Conservation (phyloP, 345 rosid genomes). For the Corchorus capsularis region DNA sequence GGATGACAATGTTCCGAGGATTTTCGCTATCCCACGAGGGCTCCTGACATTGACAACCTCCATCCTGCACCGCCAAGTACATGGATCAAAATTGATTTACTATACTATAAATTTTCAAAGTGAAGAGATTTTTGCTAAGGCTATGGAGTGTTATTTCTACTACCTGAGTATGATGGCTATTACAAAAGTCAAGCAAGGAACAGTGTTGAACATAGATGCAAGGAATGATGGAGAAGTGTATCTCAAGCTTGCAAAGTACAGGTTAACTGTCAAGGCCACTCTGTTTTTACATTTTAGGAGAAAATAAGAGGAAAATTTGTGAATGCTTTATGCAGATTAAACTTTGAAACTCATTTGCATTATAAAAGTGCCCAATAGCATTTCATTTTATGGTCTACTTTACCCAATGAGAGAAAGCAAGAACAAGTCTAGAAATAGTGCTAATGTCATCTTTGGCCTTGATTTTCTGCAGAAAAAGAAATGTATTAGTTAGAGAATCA, state of each 20-base stretch:
- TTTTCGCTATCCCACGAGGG: slow-evolving; percentile 53
- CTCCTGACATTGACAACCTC: slow-evolving; percentile 49
- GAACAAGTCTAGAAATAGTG: slow-evolving; percentile 53
- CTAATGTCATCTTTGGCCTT: slow-evolving; percentile 56
- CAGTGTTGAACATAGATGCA: slow-evolving; percentile 40
- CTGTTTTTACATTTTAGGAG: slow-evolving; percentile 25
- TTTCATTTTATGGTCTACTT: neutral
- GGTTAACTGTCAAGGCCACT: slow-evolving; percentile 47
- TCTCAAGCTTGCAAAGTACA: slow-evolving; percentile 54
- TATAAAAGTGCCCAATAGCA: neutral
- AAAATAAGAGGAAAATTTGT: neutral
- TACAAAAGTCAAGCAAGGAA: slow-evolving; percentile 47
- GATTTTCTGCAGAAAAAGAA: slow-evolving; percentile 42
- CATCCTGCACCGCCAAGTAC: slow-evolving; percentile 35
- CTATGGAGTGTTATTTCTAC: slow-evolving; percentile 23
- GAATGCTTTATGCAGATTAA: neutral
- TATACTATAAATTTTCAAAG: neutral
- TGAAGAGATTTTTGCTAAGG: neutral
- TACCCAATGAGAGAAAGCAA: slow-evolving; percentile 66
- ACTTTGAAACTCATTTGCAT: neutral
- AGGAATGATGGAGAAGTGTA: slow-evolving; percentile 53
- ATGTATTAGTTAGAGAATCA: neutral
- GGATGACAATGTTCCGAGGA: slow-evolving; percentile 52
- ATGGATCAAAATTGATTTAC: neutral
- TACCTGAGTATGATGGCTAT: slow-evolving; percentile 44